A percentile compares a stretch with the other conserved stretches of the same genome.
Conservation (phyloP, 2,329 filamentous ascomycete genomes). For the Talaromyces sp. region DNA sequence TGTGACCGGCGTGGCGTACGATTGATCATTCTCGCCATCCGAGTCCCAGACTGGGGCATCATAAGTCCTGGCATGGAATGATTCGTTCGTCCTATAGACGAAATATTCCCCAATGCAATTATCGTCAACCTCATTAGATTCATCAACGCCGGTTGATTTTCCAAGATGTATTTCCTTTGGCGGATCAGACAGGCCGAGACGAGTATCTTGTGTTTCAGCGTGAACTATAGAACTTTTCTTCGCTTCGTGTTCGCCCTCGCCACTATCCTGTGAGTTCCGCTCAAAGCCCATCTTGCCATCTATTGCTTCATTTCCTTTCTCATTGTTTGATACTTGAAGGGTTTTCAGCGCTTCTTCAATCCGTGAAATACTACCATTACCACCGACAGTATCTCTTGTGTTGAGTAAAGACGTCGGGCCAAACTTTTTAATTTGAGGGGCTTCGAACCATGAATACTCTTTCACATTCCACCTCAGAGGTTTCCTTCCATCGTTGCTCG, state of each 20-base stretch:
- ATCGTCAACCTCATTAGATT: background rate
- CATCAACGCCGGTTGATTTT: background rate
- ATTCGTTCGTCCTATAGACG: slow-evolving; percentile 8
- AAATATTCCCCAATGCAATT: slow-evolving; percentile 1
- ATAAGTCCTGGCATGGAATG: slow-evolving; percentile 4
- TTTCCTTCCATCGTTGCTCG: slow-evolving; percentile 2
- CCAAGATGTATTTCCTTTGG: too few species aligned
- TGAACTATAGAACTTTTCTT: background rate
- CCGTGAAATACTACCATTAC: background rate
- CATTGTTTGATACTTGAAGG: background rate
- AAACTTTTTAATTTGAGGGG: background rate
- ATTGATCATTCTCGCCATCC: background rate
- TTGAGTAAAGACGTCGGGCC: background rate
- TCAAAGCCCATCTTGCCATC: background rate
- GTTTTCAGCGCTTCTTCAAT: background rate
- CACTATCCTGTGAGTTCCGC: background rate
- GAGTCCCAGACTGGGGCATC: slow-evolving; percentile 8
- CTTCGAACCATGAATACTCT: background rate
- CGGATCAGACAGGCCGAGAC: background rate
- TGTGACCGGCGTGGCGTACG: background rate
- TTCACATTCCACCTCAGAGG: background rate
- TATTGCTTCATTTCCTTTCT: background rate
- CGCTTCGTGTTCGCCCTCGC: background rate
- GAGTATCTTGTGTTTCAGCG: background rate
- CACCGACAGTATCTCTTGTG: background rate